Percentiles rank a stretch among this genome's conserved stretches.
These are phyloP conservation scores for Naganishia kalamii DNA, from an alignment of 768 basidiomycete genomes.

Conservation along the genomic window DNA sequence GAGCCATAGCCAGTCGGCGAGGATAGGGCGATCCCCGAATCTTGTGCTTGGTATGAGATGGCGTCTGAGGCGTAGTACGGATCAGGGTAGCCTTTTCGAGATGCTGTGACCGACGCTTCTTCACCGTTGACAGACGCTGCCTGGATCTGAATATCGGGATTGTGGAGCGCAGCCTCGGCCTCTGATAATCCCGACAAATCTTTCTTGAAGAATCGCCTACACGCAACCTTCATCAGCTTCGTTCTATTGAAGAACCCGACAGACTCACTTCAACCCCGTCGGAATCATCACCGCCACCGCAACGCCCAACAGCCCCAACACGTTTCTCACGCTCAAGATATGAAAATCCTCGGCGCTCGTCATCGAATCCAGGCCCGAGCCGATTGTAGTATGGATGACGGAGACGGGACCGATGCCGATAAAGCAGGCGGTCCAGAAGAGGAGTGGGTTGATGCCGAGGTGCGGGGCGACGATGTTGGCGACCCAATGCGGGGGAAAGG, in stretches of 20 bases:
- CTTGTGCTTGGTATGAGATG: constrained; percentile 32
- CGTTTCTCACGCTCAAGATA: constrained; percentile 84
- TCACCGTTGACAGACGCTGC: constrained; percentile 7
- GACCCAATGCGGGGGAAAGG: constrained; percentile 87
- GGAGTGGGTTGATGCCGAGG: constrained; percentile 72
- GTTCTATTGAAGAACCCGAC: background rate
- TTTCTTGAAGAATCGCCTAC: constrained; percentile 25
- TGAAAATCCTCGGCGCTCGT: constrained; percentile 88
- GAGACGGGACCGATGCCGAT: constrained; percentile 79
- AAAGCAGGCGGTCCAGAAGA: constrained; percentile 86
- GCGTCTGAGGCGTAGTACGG: background rate
- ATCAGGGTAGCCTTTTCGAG: background rate
- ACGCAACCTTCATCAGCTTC: background rate
- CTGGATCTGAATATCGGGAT: constrained; percentile 15
- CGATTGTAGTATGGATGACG: constrained; percentile 92
- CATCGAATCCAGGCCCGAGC: constrained; percentile 86
- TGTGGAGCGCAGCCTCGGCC: constrained; percentile 18
- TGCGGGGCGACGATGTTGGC: constrained; percentile 89
- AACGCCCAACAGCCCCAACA: constrained; percentile 73
- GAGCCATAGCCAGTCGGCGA: constrained; percentile 23
- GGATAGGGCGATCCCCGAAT: constrained; percentile 36
- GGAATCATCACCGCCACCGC: constrained; percentile 90
- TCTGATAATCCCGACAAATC: constrained; percentile 22
- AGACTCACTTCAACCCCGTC: constrained; percentile 75
- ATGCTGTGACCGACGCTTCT: background rate